Evolutionary conservation across 306 rosid genomes (phyloP), one percentile per base, ranked within the genome.

Genomic region (Psophocarpus tetragonolobus): DNA sequence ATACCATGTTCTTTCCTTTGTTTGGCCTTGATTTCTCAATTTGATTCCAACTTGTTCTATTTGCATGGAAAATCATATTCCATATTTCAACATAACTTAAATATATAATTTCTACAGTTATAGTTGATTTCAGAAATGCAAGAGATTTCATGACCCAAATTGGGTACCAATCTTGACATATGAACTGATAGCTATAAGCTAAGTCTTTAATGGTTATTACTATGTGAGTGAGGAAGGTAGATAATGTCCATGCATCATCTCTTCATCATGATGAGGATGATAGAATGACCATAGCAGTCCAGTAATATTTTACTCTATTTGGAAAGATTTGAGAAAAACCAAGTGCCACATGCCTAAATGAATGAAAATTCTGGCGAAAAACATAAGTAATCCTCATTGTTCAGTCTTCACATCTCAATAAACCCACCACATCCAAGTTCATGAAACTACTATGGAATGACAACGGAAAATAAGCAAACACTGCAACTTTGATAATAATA

Each of bases 331-430:
- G 27, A 69, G 61, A 50, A 56, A 64, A 54, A 75, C 62, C 79
- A 71, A 67, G n/a, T 42, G 62, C 72, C 29, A 74, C 56, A 42
- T 33, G 80, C 35, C 63, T 36, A 21, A 56, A 39, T 20, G 72
- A 84, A 54, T 54, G 63, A 76, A 68, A 68, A 74, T n/a, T 48
- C 33, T 33, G 41, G 64, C 8, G 61, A 62, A 75, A 71, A 70
- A 15, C 33, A 53, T 18, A 29, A 60, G 30, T n/a, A n/a, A n/a
- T 51, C n/a, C 58, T 24, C 71, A 29, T n/a, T 74, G 62, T 30
- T 41, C 79, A 53, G 27, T 58, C 32, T 45, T 60, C 56, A 29
- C 71, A 48, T 74, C 29, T 63, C 35, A 58, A 76, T 72, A 60
- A 80, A 76, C 58, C 27, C 73, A 57, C 27, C 73, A 57, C 51